Evolutionary conservation across 2,329 filamentous ascomycete genomes (phyloP).

Genomic region (Fusarium burgessii): DNA sequence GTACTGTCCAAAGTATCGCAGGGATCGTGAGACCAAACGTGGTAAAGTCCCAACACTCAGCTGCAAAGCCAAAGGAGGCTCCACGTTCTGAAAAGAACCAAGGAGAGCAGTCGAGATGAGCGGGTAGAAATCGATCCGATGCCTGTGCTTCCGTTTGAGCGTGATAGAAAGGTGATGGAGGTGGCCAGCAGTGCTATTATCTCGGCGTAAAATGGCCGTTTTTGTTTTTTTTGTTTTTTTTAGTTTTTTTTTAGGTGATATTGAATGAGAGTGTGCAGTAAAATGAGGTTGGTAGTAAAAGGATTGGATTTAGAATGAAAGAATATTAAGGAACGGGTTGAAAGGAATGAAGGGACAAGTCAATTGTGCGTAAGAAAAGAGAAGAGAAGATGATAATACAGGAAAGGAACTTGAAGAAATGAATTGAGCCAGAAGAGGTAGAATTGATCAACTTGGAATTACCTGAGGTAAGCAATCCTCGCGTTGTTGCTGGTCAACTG

Average conservation of each 20-base stretch:
- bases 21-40: constrained; percentile 30
- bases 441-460: constrained; percentile 36
- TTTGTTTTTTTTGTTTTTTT: not conserved
- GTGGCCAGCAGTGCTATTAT: constrained; percentile 20
- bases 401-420: constrained; percentile 29
- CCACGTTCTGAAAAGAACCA: constrained; percentile 27
- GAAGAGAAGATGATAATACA: constrained; percentile 19
- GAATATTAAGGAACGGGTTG: constrained; percentile 18
- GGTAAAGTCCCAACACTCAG: constrained; percentile 25
- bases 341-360: constrained; percentile 39
- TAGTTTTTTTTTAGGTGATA: not conserved
- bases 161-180: constrained; percentile 14
- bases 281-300: constrained; percentile 12
- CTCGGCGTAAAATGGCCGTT: constrained; percentile 17
- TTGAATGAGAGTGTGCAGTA: constrained; percentile 2
- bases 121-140: constrained; percentile 32
- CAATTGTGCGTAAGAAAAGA: constrained; percentile 23
- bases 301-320: constrained; percentile 9
- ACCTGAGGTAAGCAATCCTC: constrained; percentile 39
- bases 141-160: constrained; percentile 2
- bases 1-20: constrained; percentile 23
- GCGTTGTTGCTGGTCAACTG: constrained; percentile 37
- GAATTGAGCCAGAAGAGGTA: constrained; percentile 23
- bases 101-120: constrained; percentile 24
- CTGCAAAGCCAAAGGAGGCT: constrained; percentile 37